These are phyloP conservation scores for Mycosphaerella arachidis DNA, from an alignment of 2,329 filamentous ascomycete species.

Conservation along the genomic window DNA sequence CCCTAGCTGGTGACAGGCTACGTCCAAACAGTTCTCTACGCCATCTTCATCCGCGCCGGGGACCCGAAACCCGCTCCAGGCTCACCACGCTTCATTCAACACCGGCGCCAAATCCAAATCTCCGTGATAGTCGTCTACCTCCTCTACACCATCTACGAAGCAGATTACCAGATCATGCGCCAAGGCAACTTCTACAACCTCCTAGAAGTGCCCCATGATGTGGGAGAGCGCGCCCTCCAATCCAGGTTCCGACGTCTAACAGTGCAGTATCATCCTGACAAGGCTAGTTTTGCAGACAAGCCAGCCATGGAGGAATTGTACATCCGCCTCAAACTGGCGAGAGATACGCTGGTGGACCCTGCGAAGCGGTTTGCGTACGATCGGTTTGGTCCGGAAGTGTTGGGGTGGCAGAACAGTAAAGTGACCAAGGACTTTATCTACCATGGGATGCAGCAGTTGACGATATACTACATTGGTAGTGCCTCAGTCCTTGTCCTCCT, in stretches of 20 bases:
- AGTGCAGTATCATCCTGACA: conserved; percentile 75
- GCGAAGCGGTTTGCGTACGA: conserved; percentile 82
- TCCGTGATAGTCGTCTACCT: conserved; percentile 80
- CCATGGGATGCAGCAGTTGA: conserved; percentile 57
- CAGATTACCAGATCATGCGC: conserved; percentile 71
- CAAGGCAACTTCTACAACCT: conserved; percentile 73
- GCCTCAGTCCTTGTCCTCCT: conserved; percentile 58
- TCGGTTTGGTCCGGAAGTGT: conserved; percentile 71
- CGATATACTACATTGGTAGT: conserved; percentile 59
- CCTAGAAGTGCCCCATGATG: conserved; percentile 64
- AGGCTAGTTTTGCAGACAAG: conserved; percentile 48
- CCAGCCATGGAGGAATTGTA: conserved; percentile 56
- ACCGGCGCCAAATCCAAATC: conserved; percentile 79
- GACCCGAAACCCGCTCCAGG: conserved; percentile 69
- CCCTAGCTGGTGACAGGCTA: conserved; percentile 69
- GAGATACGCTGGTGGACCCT: conserved; percentile 75
- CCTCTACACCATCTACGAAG: conserved; percentile 86
- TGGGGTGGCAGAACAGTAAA: conserved; percentile 61
- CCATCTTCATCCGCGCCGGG: conserved; percentile 82
- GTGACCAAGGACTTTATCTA: conserved; percentile 70
- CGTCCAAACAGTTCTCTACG: conserved; percentile 78
- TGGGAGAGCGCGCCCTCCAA: conserved; percentile 73
- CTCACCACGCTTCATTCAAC: conserved; percentile 62
- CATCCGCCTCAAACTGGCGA: conserved; percentile 74
- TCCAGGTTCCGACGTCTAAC: conserved; percentile 75